Conservation (phyloP, 2,329 filamentous ascomycete genomes). For the Chrysoporthe cubensis region DNA sequence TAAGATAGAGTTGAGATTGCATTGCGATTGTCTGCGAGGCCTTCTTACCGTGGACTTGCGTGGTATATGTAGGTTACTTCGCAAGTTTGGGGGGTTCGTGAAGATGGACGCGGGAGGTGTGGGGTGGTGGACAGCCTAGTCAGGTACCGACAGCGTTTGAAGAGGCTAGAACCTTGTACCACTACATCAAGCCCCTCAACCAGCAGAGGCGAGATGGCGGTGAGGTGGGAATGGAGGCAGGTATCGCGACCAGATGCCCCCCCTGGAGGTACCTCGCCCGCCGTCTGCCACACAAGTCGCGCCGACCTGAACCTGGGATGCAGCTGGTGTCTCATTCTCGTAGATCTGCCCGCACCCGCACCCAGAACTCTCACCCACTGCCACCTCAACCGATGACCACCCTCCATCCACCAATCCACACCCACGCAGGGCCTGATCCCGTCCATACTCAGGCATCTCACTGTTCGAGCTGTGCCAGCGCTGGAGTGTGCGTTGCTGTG, state of each 20-base stretch:
- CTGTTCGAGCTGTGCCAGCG: not conserved
- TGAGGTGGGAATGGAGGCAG: not conserved
- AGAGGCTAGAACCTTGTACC: not conserved
- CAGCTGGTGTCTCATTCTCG: conserved; percentile 9
- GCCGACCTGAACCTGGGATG: conserved; percentile 5
- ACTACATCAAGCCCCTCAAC: not conserved
- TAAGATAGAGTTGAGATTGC: not conserved
- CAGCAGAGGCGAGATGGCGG: not conserved
- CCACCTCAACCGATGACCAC: conserved; percentile 6
- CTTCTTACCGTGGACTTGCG: not conserved
- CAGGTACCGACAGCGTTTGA: not conserved
- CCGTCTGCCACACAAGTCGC: conserved; percentile 6
- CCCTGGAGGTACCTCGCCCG: not conserved
- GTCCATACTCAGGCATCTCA: not conserved
- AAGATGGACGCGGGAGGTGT: conserved; percentile 3
- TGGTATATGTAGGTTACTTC: not conserved
- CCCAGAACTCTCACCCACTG: conserved; percentile 3
- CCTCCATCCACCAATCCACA: conserved; percentile 7
- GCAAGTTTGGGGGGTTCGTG: not conserved
- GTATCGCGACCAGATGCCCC: not conserved
- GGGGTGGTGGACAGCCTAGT: not conserved
- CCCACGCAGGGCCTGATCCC: not conserved
- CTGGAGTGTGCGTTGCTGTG: not conserved
- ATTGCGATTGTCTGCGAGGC: not conserved
- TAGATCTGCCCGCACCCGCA: conserved; percentile 5